Conservation (phyloP, 2,329 filamentous ascomycete genomes). For the Pseudogymnoascus sp. region DNA sequence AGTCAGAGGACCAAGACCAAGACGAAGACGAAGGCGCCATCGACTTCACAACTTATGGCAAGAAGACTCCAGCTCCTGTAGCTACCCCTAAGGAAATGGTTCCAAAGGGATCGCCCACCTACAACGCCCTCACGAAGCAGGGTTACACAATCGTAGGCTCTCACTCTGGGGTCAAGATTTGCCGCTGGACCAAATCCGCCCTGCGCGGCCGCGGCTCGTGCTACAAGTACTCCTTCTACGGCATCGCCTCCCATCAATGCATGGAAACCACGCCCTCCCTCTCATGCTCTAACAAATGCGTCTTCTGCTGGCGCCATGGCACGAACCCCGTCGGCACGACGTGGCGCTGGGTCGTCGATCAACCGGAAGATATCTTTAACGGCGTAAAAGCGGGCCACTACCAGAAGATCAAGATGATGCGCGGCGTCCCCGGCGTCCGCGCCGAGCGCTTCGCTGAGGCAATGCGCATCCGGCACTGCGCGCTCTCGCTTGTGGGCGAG, state of each 20-base stretch:
- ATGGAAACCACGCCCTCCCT: conserved; percentile 97
- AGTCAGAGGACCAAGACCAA: conserved; percentile 22
- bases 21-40: conserved; percentile 51
- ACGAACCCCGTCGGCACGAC: conserved; percentile 95
- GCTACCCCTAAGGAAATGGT: conserved; percentile 78
- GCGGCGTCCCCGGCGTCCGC: conserved; percentile 83
- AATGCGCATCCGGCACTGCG: conserved; percentile 88
- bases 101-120: conserved; percentile 79
- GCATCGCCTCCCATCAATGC: conserved; percentile 90
- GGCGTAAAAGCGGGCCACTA: conserved; percentile 90
- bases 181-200: conserved; percentile 96
- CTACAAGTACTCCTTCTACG: conserved; percentile 97
- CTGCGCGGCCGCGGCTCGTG: conserved; percentile 88
- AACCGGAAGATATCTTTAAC: conserved; percentile 78
- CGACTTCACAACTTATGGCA: conserved; percentile 73
- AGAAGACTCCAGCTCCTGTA: conserved; percentile 34
- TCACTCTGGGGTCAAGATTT: conserved; percentile 95
- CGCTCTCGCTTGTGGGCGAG: conserved; percentile 84
- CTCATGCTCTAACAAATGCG: conserved; percentile 95
- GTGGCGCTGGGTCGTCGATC: conserved; percentile 93
- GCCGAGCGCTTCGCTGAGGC: conserved; percentile 89
- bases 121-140: conserved; percentile 85
- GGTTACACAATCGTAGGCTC: conserved; percentile 92
- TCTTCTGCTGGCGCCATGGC: conserved; percentile 97
- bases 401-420: conserved; percentile 95